These are phyloP conservation scores for Chrysosporium queenslandicum DNA, from an alignment of 2,329 filamentous ascomycete species.

Conservation along the genomic window DNA sequence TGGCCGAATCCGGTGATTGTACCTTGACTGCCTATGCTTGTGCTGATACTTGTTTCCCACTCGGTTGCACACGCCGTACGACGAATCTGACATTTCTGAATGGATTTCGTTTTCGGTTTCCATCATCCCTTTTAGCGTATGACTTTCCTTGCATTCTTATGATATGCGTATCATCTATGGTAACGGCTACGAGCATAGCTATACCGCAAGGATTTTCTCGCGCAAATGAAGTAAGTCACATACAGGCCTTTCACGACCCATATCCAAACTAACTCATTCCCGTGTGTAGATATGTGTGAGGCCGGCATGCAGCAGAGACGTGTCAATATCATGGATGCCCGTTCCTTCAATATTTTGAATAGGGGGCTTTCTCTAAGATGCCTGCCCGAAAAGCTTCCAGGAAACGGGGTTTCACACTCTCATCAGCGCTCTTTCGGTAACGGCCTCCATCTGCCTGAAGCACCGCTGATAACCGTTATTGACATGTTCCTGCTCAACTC, in stretches of 20 bases:
- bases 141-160: background rate
- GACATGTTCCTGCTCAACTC: background rate
- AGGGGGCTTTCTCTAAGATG: background rate
- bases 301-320: background rate
- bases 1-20: background rate
- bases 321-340: background rate
- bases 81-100: background rate
- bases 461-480: background rate
- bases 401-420: background rate
- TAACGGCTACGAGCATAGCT: background rate
- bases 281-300: background rate
- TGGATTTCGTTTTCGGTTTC: conserved; percentile 12
- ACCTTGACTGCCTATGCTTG: background rate
- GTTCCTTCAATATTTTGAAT: background rate
- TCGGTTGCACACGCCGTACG: background rate
- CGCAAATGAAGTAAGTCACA: background rate
- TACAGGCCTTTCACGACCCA: background rate
- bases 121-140: conserved; percentile 2
- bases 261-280: background rate
- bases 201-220: background rate
- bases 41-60: background rate
- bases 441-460: background rate
- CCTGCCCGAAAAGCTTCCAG: background rate
- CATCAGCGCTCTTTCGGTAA: background rate
- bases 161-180: background rate